Base-by-base conservation (phyloP, 306 rosid genomes). In the Castanea mollissima region DNA sequence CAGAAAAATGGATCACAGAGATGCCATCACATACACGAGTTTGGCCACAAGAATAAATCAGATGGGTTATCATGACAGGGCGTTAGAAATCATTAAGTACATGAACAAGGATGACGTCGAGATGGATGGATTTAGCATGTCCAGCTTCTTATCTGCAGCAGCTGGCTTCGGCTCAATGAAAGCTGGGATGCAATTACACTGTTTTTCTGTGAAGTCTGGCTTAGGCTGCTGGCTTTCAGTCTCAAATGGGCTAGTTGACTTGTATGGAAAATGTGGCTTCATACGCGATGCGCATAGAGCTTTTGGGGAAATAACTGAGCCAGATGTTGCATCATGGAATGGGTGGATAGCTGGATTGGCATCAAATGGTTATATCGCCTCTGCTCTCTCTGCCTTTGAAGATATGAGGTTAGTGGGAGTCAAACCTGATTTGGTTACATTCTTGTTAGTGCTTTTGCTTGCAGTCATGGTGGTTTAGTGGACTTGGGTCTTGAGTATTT, bases 141-240 rank as follows among this genome's bases (percentile, higher is more conserved):
- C 94, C 51, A 83, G 87, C 71, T 90, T 92, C 81, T 71, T 92
- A 79, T 92, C 97, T 64, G 94, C 94, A 21, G 81, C 94, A 65
- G 89, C 92, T 75, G 76, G 88, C 68, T 84, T 85, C 74, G 90
- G 89, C 54, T 46, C 90, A 73, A 64, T 83, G 80, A 90, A 79
- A 79, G 82, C 86, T 0, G 90, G 97, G 51, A 90, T 80, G 84
- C 94, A 87, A 78, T 87, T 92, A 25, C 92, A 92, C 71, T 85
- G 91, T 67, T 83, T 69, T 74, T 81, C 91, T 23, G 59, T 90
- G 65, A 92, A 87, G 83, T 83, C 90, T 56, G 90, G 92, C 35
- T 88, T 88, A 14, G 74, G 75, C 56, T 72, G 78, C 71, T 65
- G 74, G 63, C 72, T 73, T 67, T 88, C 91, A 9, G 89, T 90